Percentiles rank a stretch among this genome's conserved stretches.
phyloP scores from a whole-genome alignment of 495 filamentous ascomycete genomes.

The Podospora pseudoanserina region DNA sequence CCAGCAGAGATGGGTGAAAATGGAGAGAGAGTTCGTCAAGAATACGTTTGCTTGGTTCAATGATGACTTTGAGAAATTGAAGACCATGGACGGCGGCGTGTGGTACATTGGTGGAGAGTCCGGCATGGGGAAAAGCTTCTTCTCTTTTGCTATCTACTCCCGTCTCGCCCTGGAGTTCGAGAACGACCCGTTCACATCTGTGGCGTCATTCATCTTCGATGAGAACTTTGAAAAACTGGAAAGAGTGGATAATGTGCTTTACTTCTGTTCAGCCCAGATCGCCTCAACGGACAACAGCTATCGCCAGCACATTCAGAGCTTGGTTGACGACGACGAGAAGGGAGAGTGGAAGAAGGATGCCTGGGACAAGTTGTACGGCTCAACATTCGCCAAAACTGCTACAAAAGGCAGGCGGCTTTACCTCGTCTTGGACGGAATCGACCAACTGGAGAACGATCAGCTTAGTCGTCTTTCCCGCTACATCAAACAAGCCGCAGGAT shows the following conservation, averaged over 20 bases:
- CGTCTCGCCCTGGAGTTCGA: conserved; percentile 7
- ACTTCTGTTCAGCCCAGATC: conserved; percentile 7
- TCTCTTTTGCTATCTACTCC: background rate
- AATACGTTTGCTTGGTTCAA: conserved; percentile 2
- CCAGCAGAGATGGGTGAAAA: conserved; percentile 4
- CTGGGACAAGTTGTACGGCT: background rate
- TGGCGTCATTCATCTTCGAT: conserved; percentile 8
- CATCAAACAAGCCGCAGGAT: background rate
- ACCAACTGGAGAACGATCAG: conserved; percentile 5
- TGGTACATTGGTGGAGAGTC: background rate
- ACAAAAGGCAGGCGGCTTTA: background rate
- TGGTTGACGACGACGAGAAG: conserved; percentile 2
- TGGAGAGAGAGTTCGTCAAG: conserved; percentile 8
- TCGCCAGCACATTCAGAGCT: conserved; percentile 5
- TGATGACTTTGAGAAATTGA: background rate
- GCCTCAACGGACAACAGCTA: conserved; percentile 7
- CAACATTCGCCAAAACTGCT: background rate
- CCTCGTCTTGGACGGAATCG: conserved; percentile 3
- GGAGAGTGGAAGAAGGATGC: background rate
- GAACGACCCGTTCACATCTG: background rate
- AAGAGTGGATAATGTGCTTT: conserved; percentile 2
- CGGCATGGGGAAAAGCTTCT: conserved; percentile 9
- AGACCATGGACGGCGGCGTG: conserved; percentile 7
- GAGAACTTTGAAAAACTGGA: conserved; percentile 6
- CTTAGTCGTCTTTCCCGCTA: background rate